Percentiles rank a stretch among this genome's conserved stretches.
Conservation (phyloP, 208 protist species). For the Angomonas deanei region DNA sequence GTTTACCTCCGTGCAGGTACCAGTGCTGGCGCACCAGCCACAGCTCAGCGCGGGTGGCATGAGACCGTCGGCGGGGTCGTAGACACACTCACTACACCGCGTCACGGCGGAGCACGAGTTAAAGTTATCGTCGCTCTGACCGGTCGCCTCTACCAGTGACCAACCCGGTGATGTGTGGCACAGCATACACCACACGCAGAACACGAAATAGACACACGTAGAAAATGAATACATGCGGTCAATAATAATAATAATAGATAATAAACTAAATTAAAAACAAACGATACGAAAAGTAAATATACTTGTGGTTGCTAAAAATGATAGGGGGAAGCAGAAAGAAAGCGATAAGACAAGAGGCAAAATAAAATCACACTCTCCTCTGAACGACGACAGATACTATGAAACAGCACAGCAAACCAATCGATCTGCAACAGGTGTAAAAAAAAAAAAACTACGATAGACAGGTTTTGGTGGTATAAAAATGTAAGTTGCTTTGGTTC, state of each 20-base stretch:
- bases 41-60: slow-evolving; percentile 34
- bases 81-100: slow-evolving; percentile 53
- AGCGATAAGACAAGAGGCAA: not conserved
- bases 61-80: slow-evolving; percentile 41
- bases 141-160: not conserved
- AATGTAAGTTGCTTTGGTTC: not conserved
- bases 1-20: slow-evolving; percentile 37
- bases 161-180: not conserved
- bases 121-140: not conserved
- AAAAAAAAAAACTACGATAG: slow-evolving; percentile 12
- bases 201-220: not conserved
- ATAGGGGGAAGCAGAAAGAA: not conserved
- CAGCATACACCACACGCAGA: slow-evolving; percentile 4
- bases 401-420: no score
- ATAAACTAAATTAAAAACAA: not conserved
- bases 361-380: not conserved
- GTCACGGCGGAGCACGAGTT: slow-evolving; percentile 29
- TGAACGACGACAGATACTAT: not conserved
- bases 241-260: not conserved
- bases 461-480: not conserved
- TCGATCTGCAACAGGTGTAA: no score
- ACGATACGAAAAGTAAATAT: no score
- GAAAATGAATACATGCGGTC: not conserved
- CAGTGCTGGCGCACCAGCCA: slow-evolving; percentile 37
- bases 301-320: not conserved